Conservation (phyloP, 2,329 filamentous ascomycete genomes). For the Cladophialophora immunda region DNA sequence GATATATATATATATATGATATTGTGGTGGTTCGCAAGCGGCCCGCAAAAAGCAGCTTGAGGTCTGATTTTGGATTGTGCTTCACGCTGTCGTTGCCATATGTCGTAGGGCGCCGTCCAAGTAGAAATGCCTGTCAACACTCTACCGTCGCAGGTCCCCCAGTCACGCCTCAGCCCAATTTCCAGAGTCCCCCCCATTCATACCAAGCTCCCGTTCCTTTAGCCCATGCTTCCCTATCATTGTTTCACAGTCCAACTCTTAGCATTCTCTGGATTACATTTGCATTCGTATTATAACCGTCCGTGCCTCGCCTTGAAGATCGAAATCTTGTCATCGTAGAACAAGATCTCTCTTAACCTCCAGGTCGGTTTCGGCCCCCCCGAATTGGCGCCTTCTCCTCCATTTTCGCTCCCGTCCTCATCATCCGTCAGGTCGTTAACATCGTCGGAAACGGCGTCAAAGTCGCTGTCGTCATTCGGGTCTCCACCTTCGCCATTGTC, state of each 20-base stretch:
- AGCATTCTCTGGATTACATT: not conserved
- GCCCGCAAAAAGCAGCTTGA: not conserved
- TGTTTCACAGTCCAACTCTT: not conserved
- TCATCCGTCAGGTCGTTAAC: constrained; percentile 57
- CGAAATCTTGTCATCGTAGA: constrained; percentile 83
- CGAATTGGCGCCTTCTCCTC: constrained; percentile 52
- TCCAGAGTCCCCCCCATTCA: not conserved
- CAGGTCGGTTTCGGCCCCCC: constrained; percentile 53
- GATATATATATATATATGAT: not conserved
- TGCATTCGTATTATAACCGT: constrained; percentile 45
- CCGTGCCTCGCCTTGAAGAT: constrained; percentile 81
- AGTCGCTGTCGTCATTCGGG: constrained; percentile 43
- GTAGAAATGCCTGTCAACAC: not conserved
- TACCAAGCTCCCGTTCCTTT: not conserved
- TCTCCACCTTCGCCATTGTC: constrained; percentile 39
- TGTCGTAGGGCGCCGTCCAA: not conserved
- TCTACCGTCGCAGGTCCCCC: not conserved
- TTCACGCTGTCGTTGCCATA: not conserved
- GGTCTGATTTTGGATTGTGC: not conserved
- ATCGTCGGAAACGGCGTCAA: constrained; percentile 46
- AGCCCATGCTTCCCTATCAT: not conserved
- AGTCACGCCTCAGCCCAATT: not conserved
- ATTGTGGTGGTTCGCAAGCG: not conserved
- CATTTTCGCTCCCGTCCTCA: constrained; percentile 52
- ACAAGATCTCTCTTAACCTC: constrained; percentile 78